Conservation (phyloP, 768 basidiomycete species). For the Solioccasus polychromus region DNA sequence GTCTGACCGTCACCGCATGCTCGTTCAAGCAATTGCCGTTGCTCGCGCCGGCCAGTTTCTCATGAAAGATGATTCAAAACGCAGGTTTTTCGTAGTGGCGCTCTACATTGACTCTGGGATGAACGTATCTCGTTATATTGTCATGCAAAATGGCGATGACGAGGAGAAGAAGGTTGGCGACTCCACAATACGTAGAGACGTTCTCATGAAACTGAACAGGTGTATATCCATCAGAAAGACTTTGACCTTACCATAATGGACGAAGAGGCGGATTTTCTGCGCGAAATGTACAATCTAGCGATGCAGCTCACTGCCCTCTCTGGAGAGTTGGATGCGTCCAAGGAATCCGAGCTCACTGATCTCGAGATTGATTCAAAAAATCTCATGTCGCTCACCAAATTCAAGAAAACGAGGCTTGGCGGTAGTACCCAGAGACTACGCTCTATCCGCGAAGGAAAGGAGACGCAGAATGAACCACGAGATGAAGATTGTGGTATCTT, state of each 20-base stretch:
- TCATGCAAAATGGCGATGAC: not conserved
- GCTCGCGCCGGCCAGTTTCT: not conserved
- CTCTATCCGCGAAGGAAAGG: no score
- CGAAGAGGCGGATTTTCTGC: not conserved
- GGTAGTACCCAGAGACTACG: no score
- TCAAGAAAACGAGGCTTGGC: no score
- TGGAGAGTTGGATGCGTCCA: not conserved
- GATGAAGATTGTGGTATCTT: not conserved
- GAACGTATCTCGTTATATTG: conserved; percentile 4
- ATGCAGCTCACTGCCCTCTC: not conserved
- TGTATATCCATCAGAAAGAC: not conserved
- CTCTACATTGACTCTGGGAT: conserved; percentile 7
- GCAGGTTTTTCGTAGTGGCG: conserved; percentile 11
- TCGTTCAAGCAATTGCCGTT: conserved; percentile 10
- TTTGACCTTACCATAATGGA: not conserved
- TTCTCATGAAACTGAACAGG: not conserved
- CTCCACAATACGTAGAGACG: not conserved
- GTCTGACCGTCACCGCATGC: conserved; percentile 1
- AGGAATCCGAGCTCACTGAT: not conserved
- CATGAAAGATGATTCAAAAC: not conserved
- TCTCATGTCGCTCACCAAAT: not conserved
- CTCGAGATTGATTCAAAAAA: not conserved
- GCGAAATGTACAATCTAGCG: conserved; percentile 14
- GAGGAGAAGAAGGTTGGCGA: not conserved
- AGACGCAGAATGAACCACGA: no score